Percentiles rank a stretch among this genome's conserved stretches.
Evolutionary conservation across 371 early-diverging fungal genomes (phyloP).

Genomic region (Mortierella sp.): DNA sequence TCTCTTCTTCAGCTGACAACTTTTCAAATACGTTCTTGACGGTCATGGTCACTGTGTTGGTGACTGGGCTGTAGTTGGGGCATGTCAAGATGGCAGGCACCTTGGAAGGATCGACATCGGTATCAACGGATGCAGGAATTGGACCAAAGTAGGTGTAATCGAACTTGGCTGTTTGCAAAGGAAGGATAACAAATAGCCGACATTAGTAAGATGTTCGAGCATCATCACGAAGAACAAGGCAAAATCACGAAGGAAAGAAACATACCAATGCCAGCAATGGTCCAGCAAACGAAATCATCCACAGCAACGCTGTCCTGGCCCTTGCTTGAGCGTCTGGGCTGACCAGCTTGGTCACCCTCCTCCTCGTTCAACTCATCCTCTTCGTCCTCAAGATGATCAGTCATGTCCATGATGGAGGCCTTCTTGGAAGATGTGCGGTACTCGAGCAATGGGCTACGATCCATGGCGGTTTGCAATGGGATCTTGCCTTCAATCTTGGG

Average conservation of each 20-base stretch:
- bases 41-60: slow-evolving; percentile 49
- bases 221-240: background rate
- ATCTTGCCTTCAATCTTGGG: slow-evolving; percentile 55
- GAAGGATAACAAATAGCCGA: slow-evolving; percentile 22
- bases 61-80: slow-evolving; percentile 39
- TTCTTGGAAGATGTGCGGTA: slow-evolving; percentile 54
- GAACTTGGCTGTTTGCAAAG: slow-evolving; percentile 53
- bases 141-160: slow-evolving; percentile 63
- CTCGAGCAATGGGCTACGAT: slow-evolving; percentile 53
- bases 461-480: slow-evolving; percentile 54
- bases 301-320: slow-evolving; percentile 52
- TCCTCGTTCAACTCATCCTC: slow-evolving; percentile 32
- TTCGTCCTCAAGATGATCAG: slow-evolving; percentile 26
- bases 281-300: slow-evolving; percentile 83
- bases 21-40: slow-evolving; percentile 55
- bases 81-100: slow-evolving; percentile 32
- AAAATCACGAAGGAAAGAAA: background rate
- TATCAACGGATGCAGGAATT: slow-evolving; percentile 44
- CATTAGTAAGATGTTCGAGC: background rate
- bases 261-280: slow-evolving; percentile 75
- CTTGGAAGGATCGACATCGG: slow-evolving; percentile 48
- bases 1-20: slow-evolving; percentile 33
- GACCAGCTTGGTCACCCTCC: slow-evolving; percentile 24
- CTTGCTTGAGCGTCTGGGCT: slow-evolving; percentile 27
- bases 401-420: slow-evolving; percentile 55